phyloP scores from a whole-genome alignment of 257 asterid genomes.

The Solanum okadae region DNA sequence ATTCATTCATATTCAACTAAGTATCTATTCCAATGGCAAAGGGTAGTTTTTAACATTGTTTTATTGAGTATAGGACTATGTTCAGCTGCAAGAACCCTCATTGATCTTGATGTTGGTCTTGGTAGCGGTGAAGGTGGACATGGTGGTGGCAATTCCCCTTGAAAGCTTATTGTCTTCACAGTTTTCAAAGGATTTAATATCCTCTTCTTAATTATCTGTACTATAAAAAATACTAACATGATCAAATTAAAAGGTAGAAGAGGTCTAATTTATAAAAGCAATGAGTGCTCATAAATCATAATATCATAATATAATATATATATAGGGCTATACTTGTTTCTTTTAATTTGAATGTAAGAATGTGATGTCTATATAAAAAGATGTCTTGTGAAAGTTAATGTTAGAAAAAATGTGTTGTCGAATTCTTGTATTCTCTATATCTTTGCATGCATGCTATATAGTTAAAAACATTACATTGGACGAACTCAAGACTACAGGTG shows the following conservation, averaged over 20 bases:
- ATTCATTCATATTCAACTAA: neutral
- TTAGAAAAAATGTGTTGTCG: neutral
- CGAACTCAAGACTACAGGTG: neutral
- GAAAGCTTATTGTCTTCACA: neutral
- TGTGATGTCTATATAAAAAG: neutral
- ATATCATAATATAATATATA: no score
- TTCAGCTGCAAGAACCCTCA: slow-evolving; percentile 60
- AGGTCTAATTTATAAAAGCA: neutral
- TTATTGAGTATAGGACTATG: slow-evolving; percentile 27
- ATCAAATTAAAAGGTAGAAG: neutral
- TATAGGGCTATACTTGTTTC: neutral
- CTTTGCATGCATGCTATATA: slow-evolving; percentile 7
- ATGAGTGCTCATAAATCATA: neutral
- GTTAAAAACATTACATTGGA: neutral
- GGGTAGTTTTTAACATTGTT: neutral
- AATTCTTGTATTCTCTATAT: neutral
- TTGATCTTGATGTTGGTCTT: slow-evolving; percentile 7
- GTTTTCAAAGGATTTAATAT: neutral
- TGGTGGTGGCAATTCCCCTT: slow-evolving; percentile 33
- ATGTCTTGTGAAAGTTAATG: neutral
- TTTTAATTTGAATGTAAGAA: neutral
- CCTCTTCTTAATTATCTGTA: neutral
- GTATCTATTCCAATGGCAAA: slow-evolving; percentile 18
- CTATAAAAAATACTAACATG: neutral
- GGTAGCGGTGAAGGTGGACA: no score